Percentiles rank a stretch among this genome's conserved stretches.
phyloP scores from a whole-genome alignment of 140 eudicot genomes.

The Cichorium intybus region DNA sequence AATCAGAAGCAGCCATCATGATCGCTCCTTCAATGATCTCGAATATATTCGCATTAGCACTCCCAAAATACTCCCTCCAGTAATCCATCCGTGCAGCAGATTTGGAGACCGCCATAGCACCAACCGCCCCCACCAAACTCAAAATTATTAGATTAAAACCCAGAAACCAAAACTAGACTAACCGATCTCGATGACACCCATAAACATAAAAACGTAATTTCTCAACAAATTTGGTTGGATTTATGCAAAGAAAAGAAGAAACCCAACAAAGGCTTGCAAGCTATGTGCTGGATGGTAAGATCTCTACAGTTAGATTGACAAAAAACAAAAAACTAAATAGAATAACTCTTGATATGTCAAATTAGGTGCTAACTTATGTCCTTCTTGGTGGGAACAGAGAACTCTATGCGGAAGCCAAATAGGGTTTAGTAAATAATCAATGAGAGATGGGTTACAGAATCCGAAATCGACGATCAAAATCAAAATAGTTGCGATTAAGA shows the following conservation, averaged over 20 bases:
- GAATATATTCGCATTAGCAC: slow-evolving; percentile 60
- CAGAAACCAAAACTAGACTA: slow-evolving; percentile 27
- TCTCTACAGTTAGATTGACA: not conserved
- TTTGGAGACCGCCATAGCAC: slow-evolving; percentile 16
- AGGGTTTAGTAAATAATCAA: slow-evolving; percentile 1
- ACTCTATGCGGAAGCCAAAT: not conserved
- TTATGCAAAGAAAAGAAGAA: not conserved
- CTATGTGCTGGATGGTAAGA: not conserved
- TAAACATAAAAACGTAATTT: slow-evolving; percentile 28
- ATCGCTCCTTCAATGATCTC: slow-evolving; percentile 64
- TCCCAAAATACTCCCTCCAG: slow-evolving; percentile 77
- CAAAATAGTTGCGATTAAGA: not conserved
- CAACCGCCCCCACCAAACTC: not conserved
- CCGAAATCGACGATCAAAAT: slow-evolving; percentile 4
- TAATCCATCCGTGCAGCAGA: slow-evolving; percentile 41
- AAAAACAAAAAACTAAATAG: not conserved
- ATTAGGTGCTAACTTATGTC: not conserved
- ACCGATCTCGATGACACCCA: slow-evolving; percentile 34
- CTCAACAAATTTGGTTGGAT: slow-evolving; percentile 9
- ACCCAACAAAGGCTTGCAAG: not conserved
- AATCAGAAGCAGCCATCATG: slow-evolving; percentile 75
- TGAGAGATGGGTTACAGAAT: not conserved
- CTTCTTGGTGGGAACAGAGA: not conserved
- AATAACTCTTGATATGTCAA: not conserved
- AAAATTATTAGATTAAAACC: slow-evolving; percentile 21